These are phyloP conservation scores for Proliferodiscus dingleyae DNA, from an alignment of 2,329 filamentous ascomycete genomes.

Conservation along the genomic window DNA sequence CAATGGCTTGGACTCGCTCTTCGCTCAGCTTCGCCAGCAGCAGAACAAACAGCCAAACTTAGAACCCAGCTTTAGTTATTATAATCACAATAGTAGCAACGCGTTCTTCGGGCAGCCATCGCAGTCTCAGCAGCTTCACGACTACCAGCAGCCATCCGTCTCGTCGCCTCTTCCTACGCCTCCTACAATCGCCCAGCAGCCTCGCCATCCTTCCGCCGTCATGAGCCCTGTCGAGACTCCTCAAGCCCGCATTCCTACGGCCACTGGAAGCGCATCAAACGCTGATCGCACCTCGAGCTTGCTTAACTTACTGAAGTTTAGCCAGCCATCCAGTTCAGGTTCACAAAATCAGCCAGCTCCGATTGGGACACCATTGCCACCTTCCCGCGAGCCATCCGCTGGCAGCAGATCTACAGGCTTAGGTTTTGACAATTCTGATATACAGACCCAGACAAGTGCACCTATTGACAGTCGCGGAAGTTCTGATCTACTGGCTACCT, in stretches of 20 bases:
- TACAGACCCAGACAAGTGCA: conserved; percentile 15
- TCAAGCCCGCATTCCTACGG: conserved; percentile 35
- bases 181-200: conserved; percentile 46
- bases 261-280: conserved; percentile 31
- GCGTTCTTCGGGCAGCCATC: conserved; percentile 26
- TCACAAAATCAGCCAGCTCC: conserved; percentile 23
- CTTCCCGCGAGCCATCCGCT: conserved; percentile 25
- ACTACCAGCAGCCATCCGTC: conserved; percentile 51
- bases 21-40: conserved; percentile 31
- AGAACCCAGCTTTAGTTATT: conserved; percentile 29
- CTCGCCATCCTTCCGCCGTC: conserved; percentile 52
- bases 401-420: background rate
- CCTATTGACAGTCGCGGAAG: conserved; percentile 19
- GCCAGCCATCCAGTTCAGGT: conserved; percentile 38
- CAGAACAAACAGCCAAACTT: conserved; percentile 25
- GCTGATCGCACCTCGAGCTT: conserved; percentile 51
- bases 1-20: conserved; percentile 30
- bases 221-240: conserved; percentile 50
- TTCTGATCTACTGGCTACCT: conserved; percentile 29
- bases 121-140: conserved; percentile 26
- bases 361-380: conserved; percentile 28
- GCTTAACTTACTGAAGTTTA: conserved; percentile 62
- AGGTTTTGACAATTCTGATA: conserved; percentile 20
- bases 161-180: conserved; percentile 55
- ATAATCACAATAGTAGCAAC: conserved; percentile 22